A percentile compares a stretch with the other conserved stretches of the same genome.
Conservation (phyloP, 2,329 filamentous ascomycete genomes). For the Graphilbum ipis-grandicollis region DNA sequence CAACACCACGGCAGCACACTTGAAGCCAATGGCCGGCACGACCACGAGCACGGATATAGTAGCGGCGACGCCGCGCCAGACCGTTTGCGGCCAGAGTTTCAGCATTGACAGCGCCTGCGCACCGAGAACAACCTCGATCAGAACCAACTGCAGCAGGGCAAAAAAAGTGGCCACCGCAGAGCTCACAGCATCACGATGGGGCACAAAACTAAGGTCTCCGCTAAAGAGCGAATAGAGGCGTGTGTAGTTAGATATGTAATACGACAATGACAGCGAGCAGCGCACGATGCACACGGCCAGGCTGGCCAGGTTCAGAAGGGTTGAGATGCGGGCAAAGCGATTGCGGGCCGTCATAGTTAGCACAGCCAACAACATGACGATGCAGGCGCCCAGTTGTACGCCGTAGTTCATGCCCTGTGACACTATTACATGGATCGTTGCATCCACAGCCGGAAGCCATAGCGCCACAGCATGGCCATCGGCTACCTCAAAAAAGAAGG, state of each 20-base stretch:
- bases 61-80: slow-evolving; percentile 14
- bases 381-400: slow-evolving; percentile 17
- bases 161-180: slow-evolving; percentile 23
- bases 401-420: slow-evolving; percentile 9
- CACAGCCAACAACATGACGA: slow-evolving; percentile 47
- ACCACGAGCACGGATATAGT: slow-evolving; percentile 19
- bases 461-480: slow-evolving; percentile 3
- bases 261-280: slow-evolving; percentile 36
- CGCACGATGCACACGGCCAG: slow-evolving; percentile 45
- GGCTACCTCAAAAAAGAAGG: slow-evolving; percentile 4
- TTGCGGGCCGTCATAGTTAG: slow-evolving; percentile 47
- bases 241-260: slow-evolving; percentile 41
- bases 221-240: slow-evolving; percentile 44
- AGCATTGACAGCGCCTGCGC: slow-evolving; percentile 37
- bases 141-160: slow-evolving; percentile 24
- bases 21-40: slow-evolving; percentile 14
- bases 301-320: slow-evolving; percentile 44
- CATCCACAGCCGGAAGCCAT: slow-evolving; percentile 6
- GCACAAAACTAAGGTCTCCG: slow-evolving; percentile 33
- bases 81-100: slow-evolving; percentile 23
- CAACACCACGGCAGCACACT: slow-evolving; percentile 17
- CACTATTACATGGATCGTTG: neutral
- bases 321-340: slow-evolving; percentile 47
- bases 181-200: slow-evolving; percentile 16
- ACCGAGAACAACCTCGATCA: slow-evolving; percentile 28